phyloP scores from a whole-genome alignment of 2,329 filamentous ascomycete species.

The Pseudopyricularia javanii region DNA sequence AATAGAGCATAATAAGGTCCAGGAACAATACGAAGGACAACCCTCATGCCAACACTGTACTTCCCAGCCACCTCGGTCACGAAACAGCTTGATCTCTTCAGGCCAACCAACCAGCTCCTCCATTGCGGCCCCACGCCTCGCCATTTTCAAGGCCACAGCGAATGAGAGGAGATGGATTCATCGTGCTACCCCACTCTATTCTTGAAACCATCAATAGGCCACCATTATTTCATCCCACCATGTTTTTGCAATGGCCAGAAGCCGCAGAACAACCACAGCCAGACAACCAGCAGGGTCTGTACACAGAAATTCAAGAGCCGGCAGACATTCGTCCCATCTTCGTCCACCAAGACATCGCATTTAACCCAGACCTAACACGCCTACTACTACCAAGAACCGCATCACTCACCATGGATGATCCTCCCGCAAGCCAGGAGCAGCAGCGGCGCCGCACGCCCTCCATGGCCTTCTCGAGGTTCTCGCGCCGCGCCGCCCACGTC shows the following conservation, averaged over 20 bases:
- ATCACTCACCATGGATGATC: constrained; percentile 11
- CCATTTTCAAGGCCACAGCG: too few species aligned
- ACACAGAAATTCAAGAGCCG: constrained; percentile 10
- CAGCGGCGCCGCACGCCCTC: constrained; percentile 3
- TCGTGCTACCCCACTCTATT: too few species aligned
- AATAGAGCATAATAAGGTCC: not conserved
- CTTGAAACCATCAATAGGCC: too few species aligned
- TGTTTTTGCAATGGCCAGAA: not conserved
- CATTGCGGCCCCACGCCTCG: too few species aligned
- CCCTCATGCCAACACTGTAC: too few species aligned
- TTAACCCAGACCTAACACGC: constrained; percentile 11
- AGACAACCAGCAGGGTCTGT: constrained; percentile 9
- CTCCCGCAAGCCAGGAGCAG: too few species aligned
- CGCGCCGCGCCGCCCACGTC: constrained; percentile 4
- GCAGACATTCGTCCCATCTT: constrained; percentile 7
- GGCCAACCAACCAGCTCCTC: too few species aligned
- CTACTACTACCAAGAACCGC: constrained; percentile 1
- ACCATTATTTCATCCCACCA: too few species aligned
- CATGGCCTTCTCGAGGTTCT: constrained; percentile 6
- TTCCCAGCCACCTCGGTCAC: too few species aligned
- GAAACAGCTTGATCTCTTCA: too few species aligned
- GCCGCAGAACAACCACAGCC: not conserved
- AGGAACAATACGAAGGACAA: too few species aligned
- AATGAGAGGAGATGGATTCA: too few species aligned
- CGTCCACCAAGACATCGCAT: constrained; percentile 11